Evolutionary conservation across 257 asterid species (phyloP).

Genomic region (Paulownia fortunei): DNA sequence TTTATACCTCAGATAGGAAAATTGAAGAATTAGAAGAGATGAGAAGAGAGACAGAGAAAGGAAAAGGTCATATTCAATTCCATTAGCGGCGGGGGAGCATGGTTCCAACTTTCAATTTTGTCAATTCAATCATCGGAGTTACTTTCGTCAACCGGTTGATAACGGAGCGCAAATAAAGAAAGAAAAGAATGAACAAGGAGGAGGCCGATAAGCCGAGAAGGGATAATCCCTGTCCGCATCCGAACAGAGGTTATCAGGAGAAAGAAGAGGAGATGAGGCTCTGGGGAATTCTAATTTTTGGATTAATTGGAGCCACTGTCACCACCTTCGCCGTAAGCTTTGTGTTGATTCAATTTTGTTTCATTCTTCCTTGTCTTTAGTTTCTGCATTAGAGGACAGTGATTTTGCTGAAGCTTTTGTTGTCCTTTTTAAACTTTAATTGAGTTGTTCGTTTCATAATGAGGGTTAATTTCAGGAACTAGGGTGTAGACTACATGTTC

Average conservation of each 20-base stretch:
- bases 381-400: background rate
- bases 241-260: conserved; percentile 28
- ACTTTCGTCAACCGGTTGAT: background rate
- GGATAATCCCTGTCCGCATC: conserved; percentile 40
- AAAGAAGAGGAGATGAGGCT: conserved; percentile 49
- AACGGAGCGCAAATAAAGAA: background rate
- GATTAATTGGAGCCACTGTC: conserved; percentile 78
- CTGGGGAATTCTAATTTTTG: conserved; percentile 61
- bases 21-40: no score
- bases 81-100: background rate
- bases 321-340: conserved; percentile 66
- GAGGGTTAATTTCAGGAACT: background rate
- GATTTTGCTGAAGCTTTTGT: background rate
- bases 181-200: conserved; percentile 39
- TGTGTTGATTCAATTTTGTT: background rate
- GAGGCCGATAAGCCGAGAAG: conserved; percentile 31
- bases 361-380: background rate
- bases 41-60: no score
- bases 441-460: background rate
- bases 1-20: no score
- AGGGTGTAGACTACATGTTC: background rate
- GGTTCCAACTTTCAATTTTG: background rate
- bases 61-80: no score
- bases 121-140: conserved; percentile 1
- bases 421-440: background rate